Base-by-base conservation (phyloP, 306 rosid genomes). In the Gastrolobium bilobum region DNA sequence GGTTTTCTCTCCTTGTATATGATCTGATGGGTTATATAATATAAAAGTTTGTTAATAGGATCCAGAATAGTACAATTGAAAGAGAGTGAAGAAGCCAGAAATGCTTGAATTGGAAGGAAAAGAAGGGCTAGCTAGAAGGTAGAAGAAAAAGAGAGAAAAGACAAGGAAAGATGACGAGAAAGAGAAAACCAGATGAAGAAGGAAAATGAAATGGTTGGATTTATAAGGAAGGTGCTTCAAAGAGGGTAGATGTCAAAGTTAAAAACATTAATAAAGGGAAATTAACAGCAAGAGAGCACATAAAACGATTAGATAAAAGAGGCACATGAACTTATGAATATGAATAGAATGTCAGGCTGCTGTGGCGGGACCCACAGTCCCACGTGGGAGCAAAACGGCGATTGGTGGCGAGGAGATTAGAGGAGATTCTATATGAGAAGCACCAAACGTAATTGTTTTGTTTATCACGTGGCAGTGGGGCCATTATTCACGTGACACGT, bases 381-480 rank as follows among this genome's bases (percentile, higher is more conserved):
- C 99, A 95, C 97, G 98, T 95, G 99, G 93, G 94, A 73, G 79
- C 51, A 6, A 34, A 72, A 57, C 58, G 78, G 71, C 65, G 92
- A 92, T 95, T 95, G 99, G 99, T 77, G 83, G 94, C 82, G 90
- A 90, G 83, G 72, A 71, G 97, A 95, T 95, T 75, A 91, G 88
- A 71, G 72, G 82, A 84, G 98, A 94, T 92, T 92, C 87, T 66
- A 11, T 33, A 3, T 26, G 75, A 59, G 10, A 15, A 15, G 34
- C 38, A 64, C 82, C 70, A 61, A 71, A 76, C 70, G 84, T 63
- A 75, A 30, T 56, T 52, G 74, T 65, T 88, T 88, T 59, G 59
- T 37, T 61, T 73, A 64, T 65, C 60, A 90, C 89, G 91, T 90
- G 97, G 90, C 88, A 42, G 65, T 75, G 70, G 68, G 71, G 1